phyloP scores from a whole-genome alignment of 1,139 yeast species.

The Lodderomyces margitis region DNA sequence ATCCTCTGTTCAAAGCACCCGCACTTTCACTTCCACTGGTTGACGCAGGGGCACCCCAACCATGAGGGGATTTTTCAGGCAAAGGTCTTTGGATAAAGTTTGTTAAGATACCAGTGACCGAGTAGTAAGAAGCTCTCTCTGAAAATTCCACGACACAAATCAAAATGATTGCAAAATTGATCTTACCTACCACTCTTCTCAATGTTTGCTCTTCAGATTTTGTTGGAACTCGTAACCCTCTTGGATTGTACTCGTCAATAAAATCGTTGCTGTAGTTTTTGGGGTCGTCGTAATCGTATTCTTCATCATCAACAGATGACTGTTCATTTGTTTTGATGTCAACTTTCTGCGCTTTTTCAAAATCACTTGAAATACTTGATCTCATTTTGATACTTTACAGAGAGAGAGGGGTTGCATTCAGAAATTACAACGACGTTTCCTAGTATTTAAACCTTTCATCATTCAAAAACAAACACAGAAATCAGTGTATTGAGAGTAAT shows the following conservation, averaged over 20 bases:
- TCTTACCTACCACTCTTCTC: conserved; percentile 35
- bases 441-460: no score
- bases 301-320: conserved; percentile 3
- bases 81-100: conserved; percentile 48
- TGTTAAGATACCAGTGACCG: conserved; percentile 39
- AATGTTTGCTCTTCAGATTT: conserved; percentile 44
- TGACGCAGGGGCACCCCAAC: conserved; percentile 39
- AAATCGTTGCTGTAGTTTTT: conserved; percentile 24
- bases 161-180: conserved; percentile 28
- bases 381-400: background rate
- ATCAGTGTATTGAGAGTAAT: no score
- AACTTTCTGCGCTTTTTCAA: conserved; percentile 3
- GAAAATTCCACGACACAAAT: conserved; percentile 46
- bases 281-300: conserved; percentile 36
- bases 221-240: conserved; percentile 36
- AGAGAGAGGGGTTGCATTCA: no score
- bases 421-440: no score
- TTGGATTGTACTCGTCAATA: conserved; percentile 32
- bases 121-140: conserved; percentile 48
- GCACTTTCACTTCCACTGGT: conserved; percentile 41
- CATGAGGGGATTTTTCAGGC: conserved; percentile 50
- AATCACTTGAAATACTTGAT: background rate
- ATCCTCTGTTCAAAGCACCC: conserved; percentile 47
- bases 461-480: no score
- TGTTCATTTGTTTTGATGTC: background rate